phyloP scores from a whole-genome alignment of 257 asterid genomes.

The Ophiorrhiza pumila region DNA sequence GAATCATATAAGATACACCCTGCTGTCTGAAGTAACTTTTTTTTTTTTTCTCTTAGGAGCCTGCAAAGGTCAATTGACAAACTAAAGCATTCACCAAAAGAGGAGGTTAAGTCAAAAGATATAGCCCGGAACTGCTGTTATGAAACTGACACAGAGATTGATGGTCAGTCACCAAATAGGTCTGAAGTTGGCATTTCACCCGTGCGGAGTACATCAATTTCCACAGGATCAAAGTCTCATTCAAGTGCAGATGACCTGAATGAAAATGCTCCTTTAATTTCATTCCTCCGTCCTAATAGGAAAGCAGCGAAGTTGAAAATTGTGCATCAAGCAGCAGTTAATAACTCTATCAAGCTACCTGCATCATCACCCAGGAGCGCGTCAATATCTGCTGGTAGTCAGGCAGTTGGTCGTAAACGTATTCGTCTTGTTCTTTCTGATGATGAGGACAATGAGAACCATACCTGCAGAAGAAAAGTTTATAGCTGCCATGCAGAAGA shows the following conservation, averaged over 20 bases:
- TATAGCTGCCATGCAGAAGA: constrained; percentile 45
- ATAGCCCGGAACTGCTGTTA: constrained; percentile 55
- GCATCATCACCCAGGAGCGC: constrained; percentile 42
- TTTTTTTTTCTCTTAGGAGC: constrained; percentile 38
- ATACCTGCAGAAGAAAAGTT: constrained; percentile 32
- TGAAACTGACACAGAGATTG: constrained; percentile 70
- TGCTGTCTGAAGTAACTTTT: background rate
- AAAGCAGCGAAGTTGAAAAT: constrained; percentile 34
- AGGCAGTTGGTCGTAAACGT: constrained; percentile 63
- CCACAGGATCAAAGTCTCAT: constrained; percentile 32
- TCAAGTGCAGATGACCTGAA: constrained; percentile 40
- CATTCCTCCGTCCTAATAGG: constrained; percentile 41
- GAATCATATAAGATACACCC: background rate
- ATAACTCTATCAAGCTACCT: constrained; percentile 33
- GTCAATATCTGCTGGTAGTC: constrained; percentile 51
- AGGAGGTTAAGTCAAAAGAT: constrained; percentile 40
- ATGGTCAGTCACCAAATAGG: constrained; percentile 41
- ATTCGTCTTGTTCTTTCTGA: constrained; percentile 77
- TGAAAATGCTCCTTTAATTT: constrained; percentile 47
- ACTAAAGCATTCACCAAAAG: constrained; percentile 44
- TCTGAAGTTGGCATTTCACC: constrained; percentile 54
- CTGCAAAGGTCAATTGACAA: constrained; percentile 53
- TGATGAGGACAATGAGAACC: constrained; percentile 52
- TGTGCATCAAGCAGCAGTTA: constrained; percentile 25
- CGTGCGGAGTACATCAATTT: constrained; percentile 26